Conservation (phyloP, 305 asterid genomes). For the Rubia occidens region DNA sequence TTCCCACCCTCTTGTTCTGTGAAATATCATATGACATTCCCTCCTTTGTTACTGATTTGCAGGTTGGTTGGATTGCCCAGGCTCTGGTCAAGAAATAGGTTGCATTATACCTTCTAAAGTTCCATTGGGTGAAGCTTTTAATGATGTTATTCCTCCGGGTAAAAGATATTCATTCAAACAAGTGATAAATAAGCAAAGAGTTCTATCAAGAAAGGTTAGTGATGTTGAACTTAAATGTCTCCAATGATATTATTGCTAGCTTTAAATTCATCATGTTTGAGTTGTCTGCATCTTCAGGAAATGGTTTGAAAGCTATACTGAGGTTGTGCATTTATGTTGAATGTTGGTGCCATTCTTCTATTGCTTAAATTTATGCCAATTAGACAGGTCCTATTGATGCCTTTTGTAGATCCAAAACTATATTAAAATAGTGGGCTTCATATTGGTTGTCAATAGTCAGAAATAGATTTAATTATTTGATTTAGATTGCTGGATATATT, state of each 20-base stretch:
- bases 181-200: constrained; percentile 78
- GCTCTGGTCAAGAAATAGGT: constrained; percentile 64
- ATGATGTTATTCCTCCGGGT: constrained; percentile 63
- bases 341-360: not conserved
- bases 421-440: not conserved
- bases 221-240: not conserved
- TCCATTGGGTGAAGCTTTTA: constrained; percentile 79
- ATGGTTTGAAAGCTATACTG: not conserved
- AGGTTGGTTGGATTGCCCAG: constrained; percentile 98
- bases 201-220: constrained; percentile 57
- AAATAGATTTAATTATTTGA: not conserved
- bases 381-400: not conserved
- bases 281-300: not conserved
- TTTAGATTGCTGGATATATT: constrained; percentile 11
- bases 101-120: constrained; percentile 89
- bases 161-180: constrained; percentile 88
- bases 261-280: not conserved
- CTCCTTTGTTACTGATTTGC: constrained; percentile 17
- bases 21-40: not conserved
- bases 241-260: not conserved
- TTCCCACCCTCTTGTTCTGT: not conserved
- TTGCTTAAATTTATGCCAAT: not conserved
- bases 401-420: not conserved
- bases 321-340: not conserved
- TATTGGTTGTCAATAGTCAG: not conserved